Conservation (phyloP, 73 alveolate species). For the Paramecium primaurelia region DNA sequence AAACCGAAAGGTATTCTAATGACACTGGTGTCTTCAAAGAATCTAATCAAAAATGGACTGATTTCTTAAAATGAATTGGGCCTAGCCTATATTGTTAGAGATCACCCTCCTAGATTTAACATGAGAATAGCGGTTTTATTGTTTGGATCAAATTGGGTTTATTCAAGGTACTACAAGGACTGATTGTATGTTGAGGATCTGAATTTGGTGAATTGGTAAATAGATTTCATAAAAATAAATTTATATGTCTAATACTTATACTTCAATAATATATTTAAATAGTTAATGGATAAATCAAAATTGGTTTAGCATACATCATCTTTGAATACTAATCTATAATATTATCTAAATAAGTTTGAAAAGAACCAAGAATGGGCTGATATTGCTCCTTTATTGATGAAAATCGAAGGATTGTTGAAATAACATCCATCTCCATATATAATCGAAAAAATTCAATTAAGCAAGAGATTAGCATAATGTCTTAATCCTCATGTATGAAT, state of each 20-base stretch:
- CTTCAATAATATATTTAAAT: not conserved
- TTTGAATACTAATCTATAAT: not conserved
- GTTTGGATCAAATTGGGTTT: not conserved
- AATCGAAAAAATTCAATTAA: slow-evolving; percentile 44
- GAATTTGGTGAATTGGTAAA: not conserved
- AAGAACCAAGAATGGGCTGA: slow-evolving; percentile 62
- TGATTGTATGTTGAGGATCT: not conserved
- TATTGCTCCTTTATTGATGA: slow-evolving; percentile 50
- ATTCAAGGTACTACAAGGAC: not conserved
- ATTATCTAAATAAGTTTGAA: slow-evolving; percentile 16
- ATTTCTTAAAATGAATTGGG: slow-evolving; percentile 47
- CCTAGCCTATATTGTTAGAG: not conserved
- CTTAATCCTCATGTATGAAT: slow-evolving; percentile 52
- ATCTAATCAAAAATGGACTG: slow-evolving; percentile 48
- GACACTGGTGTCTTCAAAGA: slow-evolving; percentile 49
- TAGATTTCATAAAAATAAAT: not conserved
- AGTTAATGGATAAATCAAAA: not conserved
- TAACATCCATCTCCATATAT: slow-evolving; percentile 59
- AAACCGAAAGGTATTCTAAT: slow-evolving; percentile 62
- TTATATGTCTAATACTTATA: not conserved
- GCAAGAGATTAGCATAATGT: slow-evolving; percentile 62
- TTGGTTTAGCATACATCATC: not conserved
- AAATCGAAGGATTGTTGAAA: slow-evolving; percentile 51
- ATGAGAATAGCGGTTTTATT: slow-evolving; percentile 48
- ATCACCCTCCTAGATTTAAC: slow-evolving; percentile 62